Percentiles rank a stretch among this genome's conserved stretches.
phyloP scores from a whole-genome alignment of 371 early-diverging fungal species.

The Lichtheimia hyalospora region DNA sequence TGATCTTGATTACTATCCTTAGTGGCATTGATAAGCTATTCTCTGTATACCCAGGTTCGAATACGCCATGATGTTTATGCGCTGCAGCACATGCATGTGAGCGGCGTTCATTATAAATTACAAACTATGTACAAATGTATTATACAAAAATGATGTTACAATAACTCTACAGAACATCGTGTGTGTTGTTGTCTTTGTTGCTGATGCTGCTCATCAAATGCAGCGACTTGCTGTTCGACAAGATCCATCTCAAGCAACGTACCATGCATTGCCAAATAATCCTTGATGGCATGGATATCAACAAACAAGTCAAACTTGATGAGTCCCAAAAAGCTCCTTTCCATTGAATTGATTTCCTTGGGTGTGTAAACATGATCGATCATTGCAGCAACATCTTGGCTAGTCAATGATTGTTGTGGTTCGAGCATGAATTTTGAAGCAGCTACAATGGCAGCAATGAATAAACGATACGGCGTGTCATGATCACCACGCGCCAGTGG shows the following conservation, averaged over 20 bases:
- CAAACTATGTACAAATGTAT: neutral
- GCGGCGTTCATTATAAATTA: neutral
- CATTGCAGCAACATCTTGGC: conserved; percentile 60
- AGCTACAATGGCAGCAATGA: conserved; percentile 69
- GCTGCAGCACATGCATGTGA: no score
- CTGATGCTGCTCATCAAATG: neutral
- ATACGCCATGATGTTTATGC: no score
- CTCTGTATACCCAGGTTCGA: no score
- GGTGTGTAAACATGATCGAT: conserved; percentile 62
- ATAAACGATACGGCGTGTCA: conserved; percentile 78
- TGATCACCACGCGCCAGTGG: conserved; percentile 66
- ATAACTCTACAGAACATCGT: no score
- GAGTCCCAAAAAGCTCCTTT: conserved; percentile 46
- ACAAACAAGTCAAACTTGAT: conserved; percentile 51
- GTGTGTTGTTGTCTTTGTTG: neutral
- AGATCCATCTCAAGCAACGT: conserved; percentile 49
- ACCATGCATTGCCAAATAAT: conserved; percentile 45
- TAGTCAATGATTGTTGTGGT: conserved; percentile 57
- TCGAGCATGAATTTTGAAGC: conserved; percentile 70
- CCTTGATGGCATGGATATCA: conserved; percentile 41
- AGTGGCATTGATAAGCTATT: no score
- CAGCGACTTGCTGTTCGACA: conserved; percentile 22
- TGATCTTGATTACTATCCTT: no score
- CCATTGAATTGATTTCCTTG: conserved; percentile 60
- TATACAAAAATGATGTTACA: neutral